Percentiles rank a stretch among this genome's conserved stretches.
These are phyloP conservation scores for Pseudogymnoascus sp. DNA, from an alignment of 2,329 filamentous ascomycete species.

Conservation along the genomic window DNA sequence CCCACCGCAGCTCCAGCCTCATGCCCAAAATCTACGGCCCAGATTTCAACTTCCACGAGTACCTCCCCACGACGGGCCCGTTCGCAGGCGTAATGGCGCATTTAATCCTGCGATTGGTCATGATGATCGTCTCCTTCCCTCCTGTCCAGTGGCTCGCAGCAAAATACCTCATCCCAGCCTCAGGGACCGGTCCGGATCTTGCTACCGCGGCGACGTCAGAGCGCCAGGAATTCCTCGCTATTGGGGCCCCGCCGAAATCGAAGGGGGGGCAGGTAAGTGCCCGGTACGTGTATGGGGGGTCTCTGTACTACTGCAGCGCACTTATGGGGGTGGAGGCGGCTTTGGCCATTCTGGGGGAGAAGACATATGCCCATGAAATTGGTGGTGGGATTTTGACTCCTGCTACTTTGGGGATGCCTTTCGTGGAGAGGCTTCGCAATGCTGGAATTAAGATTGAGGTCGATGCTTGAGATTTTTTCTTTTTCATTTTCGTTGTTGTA, in stretches of 20 bases:
- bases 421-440: background rate
- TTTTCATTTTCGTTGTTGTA: too few relatives aligned
- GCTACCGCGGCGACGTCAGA: background rate
- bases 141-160: background rate
- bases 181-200: background rate
- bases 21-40: constrained; percentile 5
- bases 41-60: background rate
- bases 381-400: constrained; percentile 40
- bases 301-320: constrained; percentile 10
- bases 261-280: background rate
- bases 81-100: background rate
- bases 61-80: background rate
- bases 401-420: constrained; percentile 33
- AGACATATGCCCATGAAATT: constrained; percentile 32
- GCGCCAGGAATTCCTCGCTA: background rate
- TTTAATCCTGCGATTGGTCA: background rate
- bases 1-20: constrained; percentile 9
- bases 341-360: constrained; percentile 24
- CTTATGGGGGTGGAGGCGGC: constrained; percentile 12
- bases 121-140: background rate
- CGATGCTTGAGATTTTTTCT: background rate
- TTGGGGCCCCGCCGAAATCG: background rate
- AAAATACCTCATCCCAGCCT: background rate
- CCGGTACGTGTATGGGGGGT: background rate
- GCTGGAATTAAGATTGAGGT: background rate